Evolutionary conservation across 2,329 filamentous ascomycete genomes (phyloP).

Genomic region (Bimuria novae-zelandiae): DNA sequence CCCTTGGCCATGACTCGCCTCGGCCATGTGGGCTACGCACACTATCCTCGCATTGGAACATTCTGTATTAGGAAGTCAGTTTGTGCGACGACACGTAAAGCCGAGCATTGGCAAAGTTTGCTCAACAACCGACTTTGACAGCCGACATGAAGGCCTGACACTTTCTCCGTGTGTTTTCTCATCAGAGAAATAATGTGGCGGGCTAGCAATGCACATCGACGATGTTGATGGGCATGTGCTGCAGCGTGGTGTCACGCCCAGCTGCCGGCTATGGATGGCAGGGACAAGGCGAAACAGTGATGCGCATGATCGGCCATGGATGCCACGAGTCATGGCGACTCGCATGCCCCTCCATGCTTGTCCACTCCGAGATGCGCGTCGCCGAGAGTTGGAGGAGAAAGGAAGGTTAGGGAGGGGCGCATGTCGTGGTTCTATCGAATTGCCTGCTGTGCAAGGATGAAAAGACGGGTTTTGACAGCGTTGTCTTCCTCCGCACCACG

Average conservation of each 20-base stretch:
- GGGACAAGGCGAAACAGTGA: conserved; percentile 3
- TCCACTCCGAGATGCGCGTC: neutral
- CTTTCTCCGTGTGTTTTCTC: neutral
- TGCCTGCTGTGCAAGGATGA: neutral
- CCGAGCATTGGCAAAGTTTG: neutral
- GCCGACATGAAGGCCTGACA: too few species aligned
- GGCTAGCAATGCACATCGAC: neutral
- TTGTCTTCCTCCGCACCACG: neutral
- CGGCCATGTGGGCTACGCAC: conserved; percentile 1
- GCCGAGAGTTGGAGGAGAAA: neutral
- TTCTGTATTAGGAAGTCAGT: neutral
- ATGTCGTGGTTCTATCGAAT: conserved; percentile 4
- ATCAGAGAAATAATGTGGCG: neutral
- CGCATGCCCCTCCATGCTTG: neutral
- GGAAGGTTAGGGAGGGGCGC: neutral
- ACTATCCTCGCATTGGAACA: neutral
- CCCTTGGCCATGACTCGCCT: conserved; percentile 2
- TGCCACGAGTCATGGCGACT: conserved; percentile 5
- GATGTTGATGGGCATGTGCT: neutral
- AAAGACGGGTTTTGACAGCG: neutral
- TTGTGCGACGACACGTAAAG: neutral
- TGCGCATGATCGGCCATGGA: conserved; percentile 7
- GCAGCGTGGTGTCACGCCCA: neutral
- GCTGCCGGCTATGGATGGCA: neutral
- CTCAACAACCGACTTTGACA: too few species aligned